Base-by-base conservation (phyloP, 2,329 filamentous ascomycete genomes). In the Ploettnerulaceae sp. region DNA sequence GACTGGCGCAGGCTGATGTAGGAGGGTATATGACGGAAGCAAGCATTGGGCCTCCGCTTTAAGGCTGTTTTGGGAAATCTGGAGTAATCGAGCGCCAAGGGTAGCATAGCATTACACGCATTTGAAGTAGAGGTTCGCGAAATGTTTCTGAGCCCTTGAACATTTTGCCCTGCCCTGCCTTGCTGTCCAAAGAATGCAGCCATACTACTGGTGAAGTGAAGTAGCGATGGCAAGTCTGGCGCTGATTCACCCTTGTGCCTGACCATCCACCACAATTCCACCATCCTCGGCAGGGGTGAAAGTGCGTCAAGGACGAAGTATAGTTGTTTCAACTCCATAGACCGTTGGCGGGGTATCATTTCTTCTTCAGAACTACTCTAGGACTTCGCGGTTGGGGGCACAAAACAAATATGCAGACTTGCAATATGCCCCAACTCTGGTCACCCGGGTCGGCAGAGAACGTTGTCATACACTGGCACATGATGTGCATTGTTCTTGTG, bases 1-100 rank as follows among this genome's bases (percentile, higher is more conserved):
- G 47, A 53, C 46, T 52, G 48, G 56, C 34, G 53, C 45, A 53
- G 48, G 49, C 32, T 53, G 54, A 51, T 48, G 46, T n/a, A 48
- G 53, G 44, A 55, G 58, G 54, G 54, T 54, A 61, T 60, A 56
- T 55, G 52, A 56, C 52, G 54, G 57, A 55, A 41, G 52, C 52
- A 54, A 55, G 59, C 58, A 60, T 58, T 58, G n/a, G 48, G 55
- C 47, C 54, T 58, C 57, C 52, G 54, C 54, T 60, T 61, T 63
- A 62, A 63, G 61, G 59, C 61, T 62, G 61, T n/a, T 60, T 62
- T 61, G 55, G 55, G 51, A 60, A 57, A 57, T 61, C 59, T 60
- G 60, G 57, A 61, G 58, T 59, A 57, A 55, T 53, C 41, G 37
- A 48, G 42, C 51, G 56, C 54, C 55, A 57, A 58, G 53, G 29